Conservation (phyloP, 1,284 basidiomycete species). For the Agaricales sp. region DNA sequence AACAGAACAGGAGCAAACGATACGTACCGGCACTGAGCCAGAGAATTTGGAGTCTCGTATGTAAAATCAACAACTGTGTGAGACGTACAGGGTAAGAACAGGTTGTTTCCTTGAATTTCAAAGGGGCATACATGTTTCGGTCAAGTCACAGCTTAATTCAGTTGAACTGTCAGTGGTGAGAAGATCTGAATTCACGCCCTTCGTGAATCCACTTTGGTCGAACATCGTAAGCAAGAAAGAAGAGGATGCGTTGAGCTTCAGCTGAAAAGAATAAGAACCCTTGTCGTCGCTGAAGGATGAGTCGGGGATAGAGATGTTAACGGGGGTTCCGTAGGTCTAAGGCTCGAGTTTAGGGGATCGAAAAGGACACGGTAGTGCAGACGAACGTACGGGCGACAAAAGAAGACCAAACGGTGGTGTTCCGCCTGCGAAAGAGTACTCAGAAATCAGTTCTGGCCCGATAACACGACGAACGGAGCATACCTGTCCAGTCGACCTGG, state of each 20-base stretch:
- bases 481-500: constrained; percentile 53
- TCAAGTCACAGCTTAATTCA: constrained; percentile 57
- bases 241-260: constrained; percentile 29
- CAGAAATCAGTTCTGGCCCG: constrained; percentile 7
- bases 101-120: constrained; percentile 1
- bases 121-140: constrained; percentile 26
- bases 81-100: background rate
- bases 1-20: constrained; percentile 3
- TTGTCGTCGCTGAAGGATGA: constrained; percentile 40
- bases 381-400: constrained; percentile 45
- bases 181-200: constrained; percentile 51
- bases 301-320: constrained; percentile 46
- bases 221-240: constrained; percentile 57
- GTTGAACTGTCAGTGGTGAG: too few species aligned
- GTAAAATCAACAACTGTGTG: constrained; percentile 30
- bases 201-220: constrained; percentile 56
- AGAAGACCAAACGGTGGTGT: constrained; percentile 47
- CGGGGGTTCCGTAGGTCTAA: constrained; percentile 42
- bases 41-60: constrained; percentile 39
- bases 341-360: constrained; percentile 6
- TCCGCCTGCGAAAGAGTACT: constrained; percentile 35
- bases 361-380: constrained; percentile 1
- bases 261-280: constrained; percentile 40
- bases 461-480: constrained; percentile 12
- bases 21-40: constrained; percentile 55